Conservation (phyloP, 2,329 filamentous ascomycete species). For the Diaporthe longicolla region DNA sequence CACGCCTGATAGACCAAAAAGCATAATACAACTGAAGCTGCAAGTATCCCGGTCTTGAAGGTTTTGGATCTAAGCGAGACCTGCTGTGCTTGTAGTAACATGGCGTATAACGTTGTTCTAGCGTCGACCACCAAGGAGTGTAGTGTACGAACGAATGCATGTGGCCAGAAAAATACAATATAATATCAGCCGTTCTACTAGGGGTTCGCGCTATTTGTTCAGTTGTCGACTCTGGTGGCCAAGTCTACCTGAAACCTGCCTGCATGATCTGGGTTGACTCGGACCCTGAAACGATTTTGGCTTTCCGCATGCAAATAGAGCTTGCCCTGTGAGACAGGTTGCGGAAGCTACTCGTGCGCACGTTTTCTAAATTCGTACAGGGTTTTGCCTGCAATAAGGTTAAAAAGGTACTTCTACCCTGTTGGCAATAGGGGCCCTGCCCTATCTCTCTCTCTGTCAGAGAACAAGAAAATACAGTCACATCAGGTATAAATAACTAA, state of each 20-base stretch:
- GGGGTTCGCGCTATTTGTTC: background rate
- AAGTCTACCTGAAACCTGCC: constrained; percentile 15
- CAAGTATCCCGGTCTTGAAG: constrained; percentile 1
- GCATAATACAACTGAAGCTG: background rate
- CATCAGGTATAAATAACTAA: too few species aligned
- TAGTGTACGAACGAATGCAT: too few species aligned
- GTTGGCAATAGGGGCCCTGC: too few species aligned
- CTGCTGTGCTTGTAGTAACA: constrained; percentile 26
- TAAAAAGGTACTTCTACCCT: too few species aligned
- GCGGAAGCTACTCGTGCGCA: constrained; percentile 10
- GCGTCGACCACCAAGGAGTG: background rate
- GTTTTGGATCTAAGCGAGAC: constrained; percentile 20
- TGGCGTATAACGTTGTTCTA: background rate
- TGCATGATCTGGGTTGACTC: constrained; percentile 4
- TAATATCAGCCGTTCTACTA: background rate
- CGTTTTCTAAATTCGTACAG: constrained; percentile 23
- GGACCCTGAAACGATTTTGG: constrained; percentile 24
- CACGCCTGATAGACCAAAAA: constrained; percentile 14
- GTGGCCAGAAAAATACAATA: background rate
- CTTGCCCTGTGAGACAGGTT: background rate
- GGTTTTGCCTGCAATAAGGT: too few species aligned
- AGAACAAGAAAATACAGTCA: too few species aligned
- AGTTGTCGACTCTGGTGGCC: background rate
- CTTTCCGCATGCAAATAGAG: constrained; percentile 8
- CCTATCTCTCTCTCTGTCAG: too few species aligned